Percentiles rank a stretch among this genome's conserved stretches.
phyloP scores from a whole-genome alignment of 2,329 filamentous ascomycete genomes.

The Aspergillus aculeatinus region DNA sequence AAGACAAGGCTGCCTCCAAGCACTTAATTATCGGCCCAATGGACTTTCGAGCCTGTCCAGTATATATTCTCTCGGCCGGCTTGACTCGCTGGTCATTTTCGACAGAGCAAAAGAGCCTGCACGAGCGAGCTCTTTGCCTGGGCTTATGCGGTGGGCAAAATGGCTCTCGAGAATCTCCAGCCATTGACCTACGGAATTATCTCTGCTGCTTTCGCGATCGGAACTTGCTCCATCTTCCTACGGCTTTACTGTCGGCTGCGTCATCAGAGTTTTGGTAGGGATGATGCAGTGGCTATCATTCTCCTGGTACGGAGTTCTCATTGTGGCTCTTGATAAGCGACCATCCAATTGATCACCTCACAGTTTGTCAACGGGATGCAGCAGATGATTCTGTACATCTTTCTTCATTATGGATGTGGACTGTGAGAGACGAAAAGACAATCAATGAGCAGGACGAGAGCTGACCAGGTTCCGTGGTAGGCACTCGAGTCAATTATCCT shows the following conservation, averaged over 20 bases:
- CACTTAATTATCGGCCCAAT: not conserved
- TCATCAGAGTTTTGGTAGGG: not conserved
- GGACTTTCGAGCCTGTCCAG: not conserved
- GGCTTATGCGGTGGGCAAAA: not conserved
- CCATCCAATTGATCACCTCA: too few relatives aligned
- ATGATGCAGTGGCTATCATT: not conserved
- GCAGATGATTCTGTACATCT: conserved; percentile 7
- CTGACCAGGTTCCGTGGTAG: not conserved
- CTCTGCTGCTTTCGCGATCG: not conserved
- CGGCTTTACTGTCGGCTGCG: not conserved
- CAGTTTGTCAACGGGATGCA: conserved; percentile 9
- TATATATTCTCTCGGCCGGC: too few relatives aligned
- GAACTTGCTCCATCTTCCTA: not conserved
- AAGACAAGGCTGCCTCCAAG: not conserved
- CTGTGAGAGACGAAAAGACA: not conserved
- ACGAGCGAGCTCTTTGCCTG: too few relatives aligned
- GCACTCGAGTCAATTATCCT: not conserved
- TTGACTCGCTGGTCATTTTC: too few relatives aligned
- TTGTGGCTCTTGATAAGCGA: too few relatives aligned
- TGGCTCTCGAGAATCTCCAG: not conserved
- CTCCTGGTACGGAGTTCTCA: not conserved
- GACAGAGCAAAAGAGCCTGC: too few relatives aligned
- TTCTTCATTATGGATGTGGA: conserved; percentile 1
- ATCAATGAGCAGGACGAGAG: not conserved
- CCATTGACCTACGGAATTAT: not conserved